Percentiles rank a stretch among this genome's conserved stretches.
These are phyloP conservation scores for Hordeum marinum DNA, from an alignment of 176 grass and related monocot genomes.

Conservation along the genomic window DNA sequence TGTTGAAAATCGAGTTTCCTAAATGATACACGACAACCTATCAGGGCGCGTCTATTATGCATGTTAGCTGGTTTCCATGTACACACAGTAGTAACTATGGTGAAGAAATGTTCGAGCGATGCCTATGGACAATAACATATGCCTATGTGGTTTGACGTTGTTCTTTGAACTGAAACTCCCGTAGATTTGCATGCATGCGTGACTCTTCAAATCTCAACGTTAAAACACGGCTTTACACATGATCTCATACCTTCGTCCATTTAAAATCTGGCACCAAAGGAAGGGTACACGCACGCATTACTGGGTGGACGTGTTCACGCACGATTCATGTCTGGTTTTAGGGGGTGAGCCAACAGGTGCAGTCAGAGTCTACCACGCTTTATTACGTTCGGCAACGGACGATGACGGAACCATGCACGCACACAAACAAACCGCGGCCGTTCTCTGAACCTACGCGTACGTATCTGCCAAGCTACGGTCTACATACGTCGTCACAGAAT, in stretches of 20 bases:
- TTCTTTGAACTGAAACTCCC: no score
- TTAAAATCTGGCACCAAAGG: not conserved
- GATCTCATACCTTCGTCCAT: not conserved
- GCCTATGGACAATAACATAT: no score
- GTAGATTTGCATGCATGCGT: no score
- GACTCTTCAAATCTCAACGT: no score
- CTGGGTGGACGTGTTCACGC: no score
- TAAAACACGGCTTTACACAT: not conserved
- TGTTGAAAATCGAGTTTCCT: no score
- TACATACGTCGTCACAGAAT: no score
- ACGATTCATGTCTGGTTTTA: not conserved
- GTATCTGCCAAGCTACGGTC: not conserved
- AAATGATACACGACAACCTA: no score
- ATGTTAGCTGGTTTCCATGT: no score
- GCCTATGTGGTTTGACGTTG: not conserved
- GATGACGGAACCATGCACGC: not conserved
- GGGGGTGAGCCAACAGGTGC: not conserved
- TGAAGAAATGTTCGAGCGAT: no score
- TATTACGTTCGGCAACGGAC: not conserved
- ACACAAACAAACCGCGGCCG: conserved; percentile 9
- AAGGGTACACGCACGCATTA: not conserved
- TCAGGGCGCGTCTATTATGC: no score
- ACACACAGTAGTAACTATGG: no score
- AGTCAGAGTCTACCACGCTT: not conserved
- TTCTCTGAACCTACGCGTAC: not conserved